Percentiles rank a stretch among this genome's conserved stretches.
Conservation (phyloP, 106 monocot genomes). For the Dendrobium huoshanense region DNA sequence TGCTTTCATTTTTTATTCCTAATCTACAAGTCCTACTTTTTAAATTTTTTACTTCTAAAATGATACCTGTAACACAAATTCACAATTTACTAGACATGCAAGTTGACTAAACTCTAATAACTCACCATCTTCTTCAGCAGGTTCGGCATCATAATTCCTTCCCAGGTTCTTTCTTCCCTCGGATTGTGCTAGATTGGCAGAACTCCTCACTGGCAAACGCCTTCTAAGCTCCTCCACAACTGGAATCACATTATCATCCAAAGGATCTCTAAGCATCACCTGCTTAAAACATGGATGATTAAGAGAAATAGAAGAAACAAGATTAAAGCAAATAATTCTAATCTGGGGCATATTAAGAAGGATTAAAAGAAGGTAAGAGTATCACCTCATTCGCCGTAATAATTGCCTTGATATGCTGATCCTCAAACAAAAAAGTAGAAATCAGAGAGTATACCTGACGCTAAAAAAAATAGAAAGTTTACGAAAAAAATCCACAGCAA, state of each 20-base stretch:
- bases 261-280: slow-evolving; percentile 81
- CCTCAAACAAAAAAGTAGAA: slow-evolving; percentile 6
- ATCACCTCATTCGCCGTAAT: slow-evolving; percentile 83
- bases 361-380: neutral
- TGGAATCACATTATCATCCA: slow-evolving; percentile 63
- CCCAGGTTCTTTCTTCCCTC: slow-evolving; percentile 37
- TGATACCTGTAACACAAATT: neutral
- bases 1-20: too few species aligned
- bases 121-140: slow-evolving; percentile 65
- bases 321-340: neutral
- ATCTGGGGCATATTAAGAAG: neutral
- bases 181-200: slow-evolving; percentile 15
- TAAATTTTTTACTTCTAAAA: neutral
- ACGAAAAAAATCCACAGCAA: neutral
- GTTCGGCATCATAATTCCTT: slow-evolving; percentile 52
- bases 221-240: slow-evolving; percentile 80
- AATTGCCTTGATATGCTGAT: slow-evolving; percentile 94
- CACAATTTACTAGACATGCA: neutral
- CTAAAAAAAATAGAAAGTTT: neutral
- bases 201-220: slow-evolving; percentile 35
- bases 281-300: slow-evolving; percentile 11
- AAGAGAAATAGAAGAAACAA: neutral
- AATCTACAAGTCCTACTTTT: neutral
- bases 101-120: neutral
- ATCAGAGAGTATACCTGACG: neutral